These are phyloP conservation scores for Epichloe coenophiala DNA, from an alignment of 2,329 filamentous ascomycete genomes.

Conservation along the genomic window DNA sequence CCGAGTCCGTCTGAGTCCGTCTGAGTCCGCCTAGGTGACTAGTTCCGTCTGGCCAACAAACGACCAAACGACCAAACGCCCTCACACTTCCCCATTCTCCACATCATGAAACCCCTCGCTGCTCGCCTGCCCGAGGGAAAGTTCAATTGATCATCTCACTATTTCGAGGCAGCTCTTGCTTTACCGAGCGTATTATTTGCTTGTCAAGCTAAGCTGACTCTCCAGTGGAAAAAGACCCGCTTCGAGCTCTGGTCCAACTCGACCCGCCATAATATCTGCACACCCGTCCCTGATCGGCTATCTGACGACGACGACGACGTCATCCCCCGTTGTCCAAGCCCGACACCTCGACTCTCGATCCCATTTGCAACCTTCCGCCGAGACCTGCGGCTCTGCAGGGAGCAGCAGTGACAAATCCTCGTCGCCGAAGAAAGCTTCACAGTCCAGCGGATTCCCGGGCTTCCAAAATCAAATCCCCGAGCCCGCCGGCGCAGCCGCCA, in stretches of 20 bases:
- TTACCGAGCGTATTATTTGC: not conserved
- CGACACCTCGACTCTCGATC: slow-evolving; percentile 25
- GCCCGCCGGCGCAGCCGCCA: slow-evolving; percentile 17
- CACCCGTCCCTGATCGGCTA: slow-evolving; percentile 55
- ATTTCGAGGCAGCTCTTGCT: no score
- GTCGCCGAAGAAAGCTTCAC: not conserved
- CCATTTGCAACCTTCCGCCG: slow-evolving; percentile 20
- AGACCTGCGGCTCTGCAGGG: slow-evolving; percentile 32
- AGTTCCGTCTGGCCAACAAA: no score
- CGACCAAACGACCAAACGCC: no score
- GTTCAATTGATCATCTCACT: no score
- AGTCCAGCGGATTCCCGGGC: not conserved
- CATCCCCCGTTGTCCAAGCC: slow-evolving; percentile 52
- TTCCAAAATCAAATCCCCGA: slow-evolving; percentile 11
- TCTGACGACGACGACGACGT: slow-evolving; percentile 55
- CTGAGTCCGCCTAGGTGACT: no score
- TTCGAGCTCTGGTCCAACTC: slow-evolving; percentile 14
- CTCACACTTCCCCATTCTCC: no score
- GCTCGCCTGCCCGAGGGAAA: no score
- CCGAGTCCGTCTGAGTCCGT: no score
- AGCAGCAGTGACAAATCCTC: slow-evolving; percentile 49
- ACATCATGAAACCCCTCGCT: no score
- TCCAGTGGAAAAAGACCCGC: slow-evolving; percentile 5
- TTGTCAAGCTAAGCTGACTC: not conserved
- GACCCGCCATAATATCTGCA: slow-evolving; percentile 26